Evolutionary conservation across 257 asterid species (phyloP).

Genomic region (Henckelia pumila): DNA sequence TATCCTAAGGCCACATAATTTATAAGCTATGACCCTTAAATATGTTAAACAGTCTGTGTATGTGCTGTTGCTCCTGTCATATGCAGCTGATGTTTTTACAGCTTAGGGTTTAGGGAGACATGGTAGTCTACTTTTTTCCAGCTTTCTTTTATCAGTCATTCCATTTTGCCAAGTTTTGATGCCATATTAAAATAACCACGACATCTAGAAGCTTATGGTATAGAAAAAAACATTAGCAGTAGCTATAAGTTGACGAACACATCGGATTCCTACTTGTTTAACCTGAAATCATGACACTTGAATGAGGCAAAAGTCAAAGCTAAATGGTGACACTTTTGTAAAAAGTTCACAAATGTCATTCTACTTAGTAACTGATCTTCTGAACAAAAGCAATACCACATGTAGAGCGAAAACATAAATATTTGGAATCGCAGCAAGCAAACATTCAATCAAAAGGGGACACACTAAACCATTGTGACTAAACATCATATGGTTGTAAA

Average conservation of each 20-base stretch:
- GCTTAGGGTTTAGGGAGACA: neutral
- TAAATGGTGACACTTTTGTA: neutral
- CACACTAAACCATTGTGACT: too few species aligned
- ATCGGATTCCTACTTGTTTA: neutral
- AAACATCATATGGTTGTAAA: neutral
- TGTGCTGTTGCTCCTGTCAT: neutral
- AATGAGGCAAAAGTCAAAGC: neutral
- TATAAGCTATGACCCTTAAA: too few species aligned
- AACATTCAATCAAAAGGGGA: too few species aligned
- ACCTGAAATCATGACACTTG: neutral
- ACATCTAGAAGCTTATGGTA: neutral
- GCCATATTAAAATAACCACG: neutral
- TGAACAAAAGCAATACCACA: too few species aligned
- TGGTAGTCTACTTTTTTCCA: neutral
- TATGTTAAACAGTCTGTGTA: neutral
- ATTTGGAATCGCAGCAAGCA: too few species aligned
- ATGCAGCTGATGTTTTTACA: neutral
- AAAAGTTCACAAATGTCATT: too few species aligned
- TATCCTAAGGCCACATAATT: neutral
- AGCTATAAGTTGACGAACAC: neutral
- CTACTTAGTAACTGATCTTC: too few species aligned
- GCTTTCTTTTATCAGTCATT: neutral
- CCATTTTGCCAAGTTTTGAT: neutral
- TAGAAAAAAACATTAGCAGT: neutral
- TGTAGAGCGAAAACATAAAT: too few species aligned